Base-by-base conservation (phyloP, 2,329 filamentous ascomycete genomes). In the Nothophoma quercina region DNA sequence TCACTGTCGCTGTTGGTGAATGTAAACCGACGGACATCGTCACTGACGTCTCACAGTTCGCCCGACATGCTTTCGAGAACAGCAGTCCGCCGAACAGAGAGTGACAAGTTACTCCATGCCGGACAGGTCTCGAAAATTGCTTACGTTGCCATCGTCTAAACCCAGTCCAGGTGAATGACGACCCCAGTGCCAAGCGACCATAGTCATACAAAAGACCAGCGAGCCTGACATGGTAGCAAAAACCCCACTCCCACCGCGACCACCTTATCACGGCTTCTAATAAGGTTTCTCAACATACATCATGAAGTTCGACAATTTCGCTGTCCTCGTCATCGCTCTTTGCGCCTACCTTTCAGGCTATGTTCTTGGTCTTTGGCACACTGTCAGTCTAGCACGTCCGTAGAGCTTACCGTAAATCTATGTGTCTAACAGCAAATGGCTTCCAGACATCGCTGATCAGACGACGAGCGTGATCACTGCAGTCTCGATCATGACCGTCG, bases 401-500 rank as follows among this genome's bases (percentile, higher is more conserved):
- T 26, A 2, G 2, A 12, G 4, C 7, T n/a, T 13, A 16, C 3
- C 15, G 3, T 13, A 21, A 9, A 10, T 9, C 8, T 18, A 10
- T 8, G 5, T 3, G 29, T 41, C 16, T 41, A 12, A 41, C 29
- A 26, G 12, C 2, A 21, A 21, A 10, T 7, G 41, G 45, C 40
- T 36, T 19, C 21, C 36, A 8, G n/a, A 34, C 13, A 35, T 40
- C 28, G 34, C 44, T 15, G 35, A 48, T 18, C 35, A 16, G 4
- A 29, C 28, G 22, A 23, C 8, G 1, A 15, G 21, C 6, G 13
- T 47, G 7, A 15, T 62, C 1, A 7, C 51, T n/a, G 30, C 45
- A 2, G 25, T 63, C 35, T 58, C 51, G 8, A 29, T 36, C n/a
- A 15, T 35, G 1, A 42, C 55, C 32, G 21, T 32, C 16, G 16